Evolutionary conservation across 2,329 filamentous ascomycete genomes (phyloP), one percentile per base, ranked within the genome.

Genomic region (Stagonosporopsis cucurbitacearum): DNA sequence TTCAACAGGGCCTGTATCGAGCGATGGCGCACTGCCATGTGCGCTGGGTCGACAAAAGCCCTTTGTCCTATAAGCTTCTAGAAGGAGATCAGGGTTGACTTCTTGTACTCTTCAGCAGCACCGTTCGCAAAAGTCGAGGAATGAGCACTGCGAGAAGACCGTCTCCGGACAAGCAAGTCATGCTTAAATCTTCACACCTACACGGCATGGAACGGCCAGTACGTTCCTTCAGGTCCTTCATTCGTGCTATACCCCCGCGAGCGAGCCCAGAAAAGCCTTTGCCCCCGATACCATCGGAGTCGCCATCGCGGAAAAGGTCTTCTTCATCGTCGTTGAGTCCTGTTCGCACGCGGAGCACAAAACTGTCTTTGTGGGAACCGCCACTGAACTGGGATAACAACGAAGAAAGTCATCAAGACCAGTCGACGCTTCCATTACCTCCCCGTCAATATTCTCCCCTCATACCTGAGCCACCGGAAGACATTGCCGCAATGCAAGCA

Each of bases 161-260:
- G 57, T 64, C 64, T 59, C 58, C 64, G 30, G 63, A 66, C 49
- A 65, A 54, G 47, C 64, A 68, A 43, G 43, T 35, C 23, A 65
- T 67, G 46, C 33, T 56, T 49, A 68, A 67, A 32, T 64, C 63
- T 17, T 63, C 67, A 15, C 65, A 67, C 19, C 64, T 73, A 23
- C 59, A 67, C 48, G 71, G 66, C n/a, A 73, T 74, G 70, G 70
- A 73, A 58, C 63, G 52, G 20, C 70, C 70, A 23, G 60, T 75
- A 25, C 67, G 60, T 19, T 72, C 70, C 3, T 73, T 73, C 60
- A 68, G 66, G 33, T 72, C 70, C 19, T 71, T 70, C 45, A 65
- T 70, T 33, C 63, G 58, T 40, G 59, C 63, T 4, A 54, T 59
- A 17, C 67, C 70, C 15, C 60, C 66, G 26, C 57, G 59, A 46